These are phyloP conservation scores for Entomophthora muscae DNA, from an alignment of 371 early-diverging fungal species.

Conservation along the genomic window DNA sequence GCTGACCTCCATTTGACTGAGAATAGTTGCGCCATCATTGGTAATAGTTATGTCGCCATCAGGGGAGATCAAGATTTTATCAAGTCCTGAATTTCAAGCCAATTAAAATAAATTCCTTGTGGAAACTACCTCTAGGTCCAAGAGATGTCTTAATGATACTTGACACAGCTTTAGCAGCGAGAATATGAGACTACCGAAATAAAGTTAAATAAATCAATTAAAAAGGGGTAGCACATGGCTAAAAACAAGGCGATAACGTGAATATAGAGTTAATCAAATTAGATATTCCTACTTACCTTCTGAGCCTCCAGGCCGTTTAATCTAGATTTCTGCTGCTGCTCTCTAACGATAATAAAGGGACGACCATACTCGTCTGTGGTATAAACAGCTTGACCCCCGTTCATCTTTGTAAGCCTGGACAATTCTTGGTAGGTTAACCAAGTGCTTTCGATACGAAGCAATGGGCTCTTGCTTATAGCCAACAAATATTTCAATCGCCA, in stretches of 20 bases:
- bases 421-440: too few relatives aligned
- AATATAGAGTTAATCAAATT: too few relatives aligned
- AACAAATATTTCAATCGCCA: too few relatives aligned
- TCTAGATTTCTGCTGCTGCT: constrained; percentile 77
- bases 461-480: too few relatives aligned
- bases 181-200: constrained; percentile 83
- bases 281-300: constrained; percentile 40
- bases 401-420: too few relatives aligned
- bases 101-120: not conserved
- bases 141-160: constrained; percentile 94
- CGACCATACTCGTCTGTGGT: constrained; percentile 88
- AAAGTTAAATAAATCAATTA: not conserved
- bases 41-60: constrained; percentile 99
- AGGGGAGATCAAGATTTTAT: constrained; percentile 97
- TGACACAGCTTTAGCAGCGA: constrained; percentile 93
- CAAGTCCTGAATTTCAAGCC: constrained; percentile 51
- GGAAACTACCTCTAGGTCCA: constrained; percentile 89
- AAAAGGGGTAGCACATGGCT: constrained; percentile 82
- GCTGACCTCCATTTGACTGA: constrained; percentile 96
- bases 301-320: constrained; percentile 77
- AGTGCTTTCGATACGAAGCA: too few relatives aligned
- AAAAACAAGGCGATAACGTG: too few relatives aligned
- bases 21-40: constrained; percentile 99
- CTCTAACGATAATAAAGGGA: constrained; percentile 90
- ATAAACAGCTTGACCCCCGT: constrained; percentile 26